Base-by-base conservation (phyloP, 2,329 filamentous ascomycete genomes). In the Parastagonospora avenae region DNA sequence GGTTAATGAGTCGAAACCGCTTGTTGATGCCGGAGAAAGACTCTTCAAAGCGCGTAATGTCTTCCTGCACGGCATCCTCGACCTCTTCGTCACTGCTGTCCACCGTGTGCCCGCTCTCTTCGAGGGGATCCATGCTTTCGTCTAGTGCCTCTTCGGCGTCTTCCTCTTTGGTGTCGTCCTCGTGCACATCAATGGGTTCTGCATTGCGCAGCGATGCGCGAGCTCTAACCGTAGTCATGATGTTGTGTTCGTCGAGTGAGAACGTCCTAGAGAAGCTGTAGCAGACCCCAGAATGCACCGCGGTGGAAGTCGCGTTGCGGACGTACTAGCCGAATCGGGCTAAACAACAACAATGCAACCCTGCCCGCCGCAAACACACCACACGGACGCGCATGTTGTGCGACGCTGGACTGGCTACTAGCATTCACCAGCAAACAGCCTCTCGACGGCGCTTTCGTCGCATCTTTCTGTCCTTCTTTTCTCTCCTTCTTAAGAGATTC, bases 1-100 rank as follows among this genome's bases (percentile, higher is more conserved):
- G 88, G 76, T 97, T 97, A 71, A 99, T 94, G 47, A 99, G 77
- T 46, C 92, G 87, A 75, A 93, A 99, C 50, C 88, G 86, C 64
- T 90, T 83, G 59, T 84, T 88, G 72, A 97, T 95, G 44, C 89
- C 90, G 32, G 87, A 87, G 71, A 97, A 97, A 30, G 86, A 88
- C 46, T 85, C 81, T 63, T 93, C 87, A 50, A 99, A 85, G 61
- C 87, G 90, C 45, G 86, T 84, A 85, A 99, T 99, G 72, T 99
- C 94, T 46, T 92, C 86, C 55, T 86, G 83, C 11, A 96, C 90
- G 5, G 77, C 79, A 15, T 83, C 79, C 60, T 92, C 89, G 32
- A 91, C 80, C 24, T 82, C 80, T 43, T 90, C 85, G 19, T 74
- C 71, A 57, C 71, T 74, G 55, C 62, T 70, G 54, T 73, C 28